Evolutionary conservation across 2,329 filamentous ascomycete genomes (phyloP), one percentile per base, ranked within the genome.

Genomic region (Aurifilum marmelostoma): DNA sequence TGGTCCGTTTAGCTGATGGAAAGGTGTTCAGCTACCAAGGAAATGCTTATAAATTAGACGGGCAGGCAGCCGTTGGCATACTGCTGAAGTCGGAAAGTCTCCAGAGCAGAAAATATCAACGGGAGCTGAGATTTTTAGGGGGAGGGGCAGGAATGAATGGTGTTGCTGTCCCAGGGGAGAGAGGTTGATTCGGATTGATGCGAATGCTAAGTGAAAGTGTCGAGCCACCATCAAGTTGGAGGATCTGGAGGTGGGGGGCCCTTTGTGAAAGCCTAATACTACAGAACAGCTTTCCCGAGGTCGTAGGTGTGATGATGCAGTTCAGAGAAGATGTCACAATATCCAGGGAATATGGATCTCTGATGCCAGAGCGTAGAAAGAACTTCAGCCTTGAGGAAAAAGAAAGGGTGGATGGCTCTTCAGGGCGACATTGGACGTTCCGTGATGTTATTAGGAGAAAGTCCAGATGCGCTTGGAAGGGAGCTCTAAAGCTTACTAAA

Each of bases 61-160:
- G 54, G 24, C 27, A 24, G 37, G 56, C 56, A 50, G 64, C 14
- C 27, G 39, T 24, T 59, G 54, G 43, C 62, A 63, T 52, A 21
- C 27, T 16, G 34, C 27, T 52, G 7, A 21, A 4, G 41, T 9
- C n/a, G 56, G 29, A 18, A 12, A n/a, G 16, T 59, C 37, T 32
- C 18, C 32, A 37, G 21, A n/a, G 56, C 6, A 47, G 21, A 8
- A 24, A 8, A 11, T 21, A 32, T 29, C 54, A 34, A 12, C 56
- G 37, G 32, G 8, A 16, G 14, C 1, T 2, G 2, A n/a, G 14
- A 37, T 21, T 18, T 37, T n/a, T 34, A 4, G 34, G 34, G 34
- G 34, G 8, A 34, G 18, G 32, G 2, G 29, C 18, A 37, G 32
- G 2, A 12, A 27, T 24, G 8, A 21, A 21, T 2, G 24, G 9